Percentiles rank a stretch among this genome's conserved stretches.
These are phyloP conservation scores for Arctostaphylos glauca DNA, from an alignment of 148 eudicot genomes.

Conservation along the genomic window DNA sequence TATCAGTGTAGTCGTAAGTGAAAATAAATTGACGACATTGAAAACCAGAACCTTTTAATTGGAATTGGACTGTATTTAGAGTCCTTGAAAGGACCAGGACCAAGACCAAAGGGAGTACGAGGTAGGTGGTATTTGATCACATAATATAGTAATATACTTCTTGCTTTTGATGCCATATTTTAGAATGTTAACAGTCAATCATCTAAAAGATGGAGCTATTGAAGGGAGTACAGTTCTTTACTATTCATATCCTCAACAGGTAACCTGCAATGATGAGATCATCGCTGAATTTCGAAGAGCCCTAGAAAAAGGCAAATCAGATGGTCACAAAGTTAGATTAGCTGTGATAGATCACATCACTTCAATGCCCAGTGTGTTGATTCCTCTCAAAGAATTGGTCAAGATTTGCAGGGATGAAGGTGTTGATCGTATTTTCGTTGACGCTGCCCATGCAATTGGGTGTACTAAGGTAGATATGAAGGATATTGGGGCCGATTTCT, in stretches of 20 bases:
- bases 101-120: not conserved
- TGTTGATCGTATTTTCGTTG: conserved; percentile 75
- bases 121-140: not conserved
- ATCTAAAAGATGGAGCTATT: not conserved
- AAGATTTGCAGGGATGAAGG: conserved; percentile 75
- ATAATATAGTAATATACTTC: not conserved
- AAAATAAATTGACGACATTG: not conserved
- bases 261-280: conserved; percentile 49
- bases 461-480: conserved; percentile 58
- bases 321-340: conserved; percentile 59
- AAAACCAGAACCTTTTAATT: not conserved
- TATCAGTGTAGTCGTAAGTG: not conserved
- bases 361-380: conserved; percentile 83
- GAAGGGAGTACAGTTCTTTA: not conserved
- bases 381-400: conserved; percentile 78
- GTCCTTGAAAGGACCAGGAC: not conserved
- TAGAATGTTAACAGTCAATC: not conserved
- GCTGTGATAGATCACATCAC: conserved; percentile 96
- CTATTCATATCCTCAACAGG: not conserved
- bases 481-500: conserved; percentile 88
- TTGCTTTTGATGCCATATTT: not conserved
- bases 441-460: conserved; percentile 88
- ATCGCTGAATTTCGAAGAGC: conserved; percentile 58
- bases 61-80: not conserved
- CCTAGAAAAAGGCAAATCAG: conserved; percentile 49